Percentiles rank a stretch among this genome's conserved stretches.
Evolutionary conservation across 139 green algal genomes (phyloP).

Genomic region (Chlamydomonas incerta): DNA sequence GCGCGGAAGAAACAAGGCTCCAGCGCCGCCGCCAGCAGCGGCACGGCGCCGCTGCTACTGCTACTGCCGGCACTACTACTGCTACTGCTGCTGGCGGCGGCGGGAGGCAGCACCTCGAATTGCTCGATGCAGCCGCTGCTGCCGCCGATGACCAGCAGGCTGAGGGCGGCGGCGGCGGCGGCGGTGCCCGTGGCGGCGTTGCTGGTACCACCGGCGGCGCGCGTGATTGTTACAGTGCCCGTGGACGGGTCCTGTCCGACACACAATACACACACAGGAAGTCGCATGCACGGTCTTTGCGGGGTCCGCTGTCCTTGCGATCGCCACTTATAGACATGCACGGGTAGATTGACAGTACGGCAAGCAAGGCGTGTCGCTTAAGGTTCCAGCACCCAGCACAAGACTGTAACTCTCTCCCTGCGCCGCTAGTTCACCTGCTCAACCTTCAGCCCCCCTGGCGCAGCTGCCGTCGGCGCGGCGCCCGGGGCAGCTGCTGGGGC

Average conservation of each 20-base stretch:
- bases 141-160: constrained; percentile 6
- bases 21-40: constrained; percentile 15
- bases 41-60: not conserved
- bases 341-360: too few species aligned
- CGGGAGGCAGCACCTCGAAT: not conserved
- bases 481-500: not conserved
- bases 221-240: not conserved
- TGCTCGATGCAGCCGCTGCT: constrained; percentile 35
- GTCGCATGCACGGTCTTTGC: too few species aligned
- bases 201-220: too few species aligned
- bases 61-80: not conserved
- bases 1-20: constrained; percentile 76
- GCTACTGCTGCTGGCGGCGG: too few species aligned
- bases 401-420: too few species aligned
- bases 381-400: too few species aligned
- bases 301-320: too few species aligned
- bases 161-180: not conserved
- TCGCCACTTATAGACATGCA: too few species aligned
- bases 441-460: not conserved
- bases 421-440: too few species aligned
- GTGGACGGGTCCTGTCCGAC: constrained; percentile 21
- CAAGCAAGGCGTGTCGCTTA: too few species aligned
- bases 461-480: not conserved
- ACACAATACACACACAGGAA: too few species aligned
- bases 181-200: too few species aligned